Evolutionary conservation across 805 yeast species (phyloP).

Genomic region (Monosporozyma unispora): DNA sequence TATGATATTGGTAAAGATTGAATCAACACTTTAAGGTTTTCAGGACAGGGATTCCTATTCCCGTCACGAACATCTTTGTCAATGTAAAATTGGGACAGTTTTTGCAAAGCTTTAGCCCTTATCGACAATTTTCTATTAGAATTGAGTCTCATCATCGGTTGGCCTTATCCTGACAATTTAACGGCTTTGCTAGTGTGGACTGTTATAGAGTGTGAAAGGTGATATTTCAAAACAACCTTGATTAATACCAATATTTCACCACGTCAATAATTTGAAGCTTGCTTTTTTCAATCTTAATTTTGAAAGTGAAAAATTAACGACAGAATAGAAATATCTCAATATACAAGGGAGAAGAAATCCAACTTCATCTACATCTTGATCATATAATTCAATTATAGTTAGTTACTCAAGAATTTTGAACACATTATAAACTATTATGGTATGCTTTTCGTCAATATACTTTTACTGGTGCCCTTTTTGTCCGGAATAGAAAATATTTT

Average conservation of each 20-base stretch:
- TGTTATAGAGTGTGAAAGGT: background rate
- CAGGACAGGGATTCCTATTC: background rate
- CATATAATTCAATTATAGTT: too few relatives aligned
- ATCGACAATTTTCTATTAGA: conserved; percentile 5
- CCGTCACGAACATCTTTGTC: background rate
- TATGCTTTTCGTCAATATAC: too few relatives aligned
- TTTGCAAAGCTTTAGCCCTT: conserved; percentile 21
- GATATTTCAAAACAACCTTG: background rate
- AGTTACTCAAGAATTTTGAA: too few relatives aligned
- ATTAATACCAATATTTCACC: background rate
- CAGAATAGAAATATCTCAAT: background rate
- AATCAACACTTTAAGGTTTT: conserved; percentile 11
- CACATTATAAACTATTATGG: background rate
- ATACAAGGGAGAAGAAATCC: background rate
- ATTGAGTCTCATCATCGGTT: background rate
- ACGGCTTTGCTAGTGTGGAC: background rate
- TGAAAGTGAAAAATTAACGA: background rate
- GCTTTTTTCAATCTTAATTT: background rate
- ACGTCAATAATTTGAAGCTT: background rate
- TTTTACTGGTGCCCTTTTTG: too few relatives aligned
- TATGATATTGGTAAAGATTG: conserved; percentile 24
- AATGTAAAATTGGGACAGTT: conserved; percentile 11
- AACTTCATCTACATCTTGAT: too few relatives aligned
- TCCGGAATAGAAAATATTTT: too few relatives aligned
- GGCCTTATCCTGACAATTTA: background rate